Evolutionary conservation across 495 filamentous ascomycete genomes (phyloP), one percentile per base, ranked within the genome.

Genomic region (Penicillium ochrochloron): DNA sequence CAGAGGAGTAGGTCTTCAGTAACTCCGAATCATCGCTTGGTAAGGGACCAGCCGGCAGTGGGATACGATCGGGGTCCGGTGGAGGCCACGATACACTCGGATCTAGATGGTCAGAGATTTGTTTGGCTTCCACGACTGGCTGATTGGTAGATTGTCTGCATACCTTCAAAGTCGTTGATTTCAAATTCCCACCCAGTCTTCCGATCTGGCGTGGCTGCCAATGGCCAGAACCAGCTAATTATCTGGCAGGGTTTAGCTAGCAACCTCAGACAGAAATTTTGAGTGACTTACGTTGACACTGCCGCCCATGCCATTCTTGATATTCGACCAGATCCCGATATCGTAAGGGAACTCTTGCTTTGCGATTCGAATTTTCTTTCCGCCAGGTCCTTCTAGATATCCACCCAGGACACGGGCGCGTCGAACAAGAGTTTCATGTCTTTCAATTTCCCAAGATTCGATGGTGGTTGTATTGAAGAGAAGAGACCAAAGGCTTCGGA

Each of bases 301-400:
- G 0, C 84, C 83, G 3, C 92, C 93, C 88, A 96, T 93, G 34
- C 84, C 89, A 60, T 89, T 85, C 60, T 78, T 85, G 52, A 94
- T 77, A 70, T 97, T 97, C 23, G 79, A 78, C 83, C 88, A 95
- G 53, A 98, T 82, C 10, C 95, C 96, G 62, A 98, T 83, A 72
- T 99, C 95, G 68, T 96, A 98, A 0, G 93, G 93, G 72, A 93
- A 97, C 69, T 96, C 93, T 66, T 95, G 89, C 52, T 83, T 83
- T 48, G 76, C 75, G 59, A 93, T 83, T 12, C 75, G 73, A 6
- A 89, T 66, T 29, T 78, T 76, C 14, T 78, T 72, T 14, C 90
- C 88, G 46, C 88, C 82, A 8, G 88, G 89, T 0, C 83, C 87
- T 52, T 86, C 77, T 2, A 92, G 76, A 55, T 79, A 86, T 1